phyloP scores from a whole-genome alignment of 441 rosid species.

The Euphorbia celastroides region DNA sequence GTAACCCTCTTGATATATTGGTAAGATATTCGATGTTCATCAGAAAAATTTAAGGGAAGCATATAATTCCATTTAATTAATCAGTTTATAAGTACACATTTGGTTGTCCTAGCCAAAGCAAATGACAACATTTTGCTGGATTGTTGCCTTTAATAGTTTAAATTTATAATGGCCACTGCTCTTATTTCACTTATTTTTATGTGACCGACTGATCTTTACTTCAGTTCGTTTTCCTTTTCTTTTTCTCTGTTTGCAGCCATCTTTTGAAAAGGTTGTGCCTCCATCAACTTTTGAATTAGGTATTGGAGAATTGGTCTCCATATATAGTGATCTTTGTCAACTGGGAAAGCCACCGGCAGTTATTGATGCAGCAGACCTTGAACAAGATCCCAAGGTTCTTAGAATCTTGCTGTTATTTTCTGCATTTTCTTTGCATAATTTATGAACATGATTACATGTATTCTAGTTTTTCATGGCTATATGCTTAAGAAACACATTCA shows the following conservation, averaged over 20 bases:
- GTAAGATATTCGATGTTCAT: conserved; percentile 30
- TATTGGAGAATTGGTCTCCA: conserved; percentile 59
- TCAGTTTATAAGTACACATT: too few relatives aligned
- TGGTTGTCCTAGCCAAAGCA: too few relatives aligned
- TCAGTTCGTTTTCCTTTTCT: conserved; percentile 14
- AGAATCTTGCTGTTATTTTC: conserved; percentile 7
- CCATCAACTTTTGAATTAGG: conserved; percentile 77
- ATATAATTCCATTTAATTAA: too few relatives aligned
- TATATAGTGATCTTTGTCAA: conserved; percentile 64
- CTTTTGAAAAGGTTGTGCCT: conserved; percentile 57
- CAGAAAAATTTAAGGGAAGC: too few relatives aligned
- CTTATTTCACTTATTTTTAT: conserved; percentile 1
- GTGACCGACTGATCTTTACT: conserved; percentile 12
- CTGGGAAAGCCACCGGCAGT: conserved; percentile 63
- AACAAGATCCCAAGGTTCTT: conserved; percentile 70
- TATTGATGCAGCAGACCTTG: conserved; percentile 68
- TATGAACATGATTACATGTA: background rate
- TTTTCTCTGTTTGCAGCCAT: conserved; percentile 40
- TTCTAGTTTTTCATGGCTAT: background rate
- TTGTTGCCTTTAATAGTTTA: background rate
- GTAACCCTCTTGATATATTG: conserved; percentile 68
- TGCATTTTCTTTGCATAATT: background rate
- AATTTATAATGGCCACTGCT: background rate
- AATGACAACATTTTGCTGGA: background rate
- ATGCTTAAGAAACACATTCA: too few relatives aligned